A percentile compares a stretch with the other conserved stretches of the same genome.
Conservation (phyloP, 1,284 basidiomycete species). For the Tylopilus sp. region DNA sequence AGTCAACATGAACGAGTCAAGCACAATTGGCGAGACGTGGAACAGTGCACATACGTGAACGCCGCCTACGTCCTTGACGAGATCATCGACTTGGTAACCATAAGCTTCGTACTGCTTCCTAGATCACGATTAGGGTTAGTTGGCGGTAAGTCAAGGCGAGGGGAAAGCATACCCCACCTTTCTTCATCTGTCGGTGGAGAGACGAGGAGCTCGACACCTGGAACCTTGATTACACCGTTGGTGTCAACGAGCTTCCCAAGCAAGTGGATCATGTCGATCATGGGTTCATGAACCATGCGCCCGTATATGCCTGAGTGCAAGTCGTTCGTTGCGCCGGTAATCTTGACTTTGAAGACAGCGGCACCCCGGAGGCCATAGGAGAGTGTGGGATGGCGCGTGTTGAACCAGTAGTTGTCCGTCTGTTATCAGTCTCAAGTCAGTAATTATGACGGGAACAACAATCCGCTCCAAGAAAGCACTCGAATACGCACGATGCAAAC, state of each 20-base stretch:
- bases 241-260: conserved; percentile 1
- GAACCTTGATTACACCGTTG: background rate
- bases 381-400: conserved; percentile 66
- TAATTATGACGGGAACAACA: background rate
- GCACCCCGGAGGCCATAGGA: conserved; percentile 83
- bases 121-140: background rate
- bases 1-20: background rate
- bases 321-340: conserved; percentile 20
- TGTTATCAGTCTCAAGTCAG: conserved; percentile 26
- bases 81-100: background rate
- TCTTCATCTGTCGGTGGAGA: background rate
- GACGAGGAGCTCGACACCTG: background rate
- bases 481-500: conserved; percentile 79
- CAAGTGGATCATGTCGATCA: background rate
- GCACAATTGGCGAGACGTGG: background rate
- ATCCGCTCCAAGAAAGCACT: too few species aligned
- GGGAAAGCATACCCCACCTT: background rate
- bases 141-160: background rate
- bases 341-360: conserved; percentile 76
- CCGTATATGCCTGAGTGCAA: conserved; percentile 3
- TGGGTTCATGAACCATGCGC: conserved; percentile 3
- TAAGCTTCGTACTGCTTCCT: background rate
- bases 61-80: background rate
- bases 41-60: background rate
- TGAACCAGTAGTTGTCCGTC: conserved; percentile 84